Base-by-base conservation (phyloP, 176 grass and related monocot genomes). In the Themeda triandra region DNA sequence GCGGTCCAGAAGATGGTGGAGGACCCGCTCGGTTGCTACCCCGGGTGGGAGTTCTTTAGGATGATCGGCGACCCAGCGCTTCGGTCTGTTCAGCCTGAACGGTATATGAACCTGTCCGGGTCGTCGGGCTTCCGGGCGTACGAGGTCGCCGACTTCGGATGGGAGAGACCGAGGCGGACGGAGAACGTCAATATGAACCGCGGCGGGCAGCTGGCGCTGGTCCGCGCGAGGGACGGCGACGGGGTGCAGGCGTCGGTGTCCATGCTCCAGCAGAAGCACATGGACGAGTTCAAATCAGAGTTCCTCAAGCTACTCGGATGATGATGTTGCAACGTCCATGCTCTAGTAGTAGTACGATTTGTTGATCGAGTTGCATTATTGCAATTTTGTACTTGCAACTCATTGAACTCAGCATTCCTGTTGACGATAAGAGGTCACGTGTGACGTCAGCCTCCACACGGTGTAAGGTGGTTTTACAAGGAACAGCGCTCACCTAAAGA, bases 101-200 rank as follows among this genome's bases (percentile, higher is more conserved):
- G 81, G 23, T 0, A n/a, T 18, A 64, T 81, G 33, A 90, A 70
- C 81, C 31, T 84, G 28, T 56, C 85, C 1, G 76, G 75, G 3
- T 90, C 91, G 58, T 8, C 85, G 10, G 10, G 59, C 58, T 90
- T 93, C 73, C 13, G 51, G 28, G 67, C 80, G 29, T 90, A 93
- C 51, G 82, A 93, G 0, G 35, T 48, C 1, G 75, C 63, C 21
- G 81, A 93, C 66, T 93, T 93, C 46, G 77, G 91, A 15, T 93
- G 85, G 91, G 91, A 88, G 2, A 87, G 25, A 10, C 88, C 91
- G 19, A 51, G 28, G 11, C 81, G 88, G 56, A 82, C 86, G 51
- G 88, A 90, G 91, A 13, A 48, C 0, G 29, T 85, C 40, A 74
- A 56, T 45, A 83, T 92, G 90, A 86, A 63, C 86, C 40, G 23